Evolutionary conservation across 306 rosid genomes (phyloP).

Genomic region (Bauhinia variegata): DNA sequence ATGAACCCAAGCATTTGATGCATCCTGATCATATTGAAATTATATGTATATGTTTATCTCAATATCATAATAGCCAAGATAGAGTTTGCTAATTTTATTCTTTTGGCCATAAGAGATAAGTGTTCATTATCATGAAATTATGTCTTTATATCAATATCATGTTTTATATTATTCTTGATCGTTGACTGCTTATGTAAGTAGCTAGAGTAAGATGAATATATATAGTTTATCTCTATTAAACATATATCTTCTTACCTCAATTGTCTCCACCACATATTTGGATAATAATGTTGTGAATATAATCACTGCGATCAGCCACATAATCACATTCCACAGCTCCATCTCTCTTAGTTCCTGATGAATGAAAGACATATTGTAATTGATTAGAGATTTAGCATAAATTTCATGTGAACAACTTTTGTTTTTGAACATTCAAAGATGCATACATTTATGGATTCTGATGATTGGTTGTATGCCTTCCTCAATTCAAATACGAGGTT

Average conservation of each 20-base stretch:
- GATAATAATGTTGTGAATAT: conserved; percentile 75
- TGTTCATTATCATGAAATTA: no score
- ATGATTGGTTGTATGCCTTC: conserved; percentile 74
- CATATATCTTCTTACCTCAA: conserved; percentile 63
- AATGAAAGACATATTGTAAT: conserved; percentile 23
- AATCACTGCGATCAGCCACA: conserved; percentile 85
- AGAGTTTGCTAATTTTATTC: neutral
- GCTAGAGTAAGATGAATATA: no score
- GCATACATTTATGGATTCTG: conserved; percentile 70
- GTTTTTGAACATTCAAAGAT: neutral
- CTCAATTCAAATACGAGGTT: conserved; percentile 69
- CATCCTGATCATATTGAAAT: no score
- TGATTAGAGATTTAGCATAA: neutral
- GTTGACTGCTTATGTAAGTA: no score
- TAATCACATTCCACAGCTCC: conserved; percentile 81
- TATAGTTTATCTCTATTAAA: neutral
- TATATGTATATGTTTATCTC: no score
- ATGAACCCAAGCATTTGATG: conserved; percentile 85
- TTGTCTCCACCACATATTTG: conserved; percentile 82
- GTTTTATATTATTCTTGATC: no score
- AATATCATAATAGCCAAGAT: neutral
- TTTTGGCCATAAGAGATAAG: neutral
- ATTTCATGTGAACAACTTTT: conserved; percentile 7
- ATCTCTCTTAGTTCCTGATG: conserved; percentile 56
- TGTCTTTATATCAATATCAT: no score